Evolutionary conservation across 1,284 basidiomycete genomes (phyloP).

Genomic region (Pterula multifida): DNA sequence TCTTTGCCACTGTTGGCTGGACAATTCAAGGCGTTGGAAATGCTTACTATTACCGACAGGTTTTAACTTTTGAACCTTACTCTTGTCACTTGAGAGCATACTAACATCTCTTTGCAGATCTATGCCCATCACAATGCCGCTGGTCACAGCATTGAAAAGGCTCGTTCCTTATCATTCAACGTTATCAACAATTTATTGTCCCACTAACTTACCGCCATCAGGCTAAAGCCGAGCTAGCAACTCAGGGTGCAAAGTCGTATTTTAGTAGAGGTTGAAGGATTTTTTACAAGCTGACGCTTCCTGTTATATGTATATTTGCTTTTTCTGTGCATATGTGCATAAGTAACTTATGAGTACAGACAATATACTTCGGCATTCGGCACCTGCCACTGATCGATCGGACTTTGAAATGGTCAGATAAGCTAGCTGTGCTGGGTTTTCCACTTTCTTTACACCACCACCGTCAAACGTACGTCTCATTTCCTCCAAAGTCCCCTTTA

Average conservation of each 20-base stretch:
- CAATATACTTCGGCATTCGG: not conserved
- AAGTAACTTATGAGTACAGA: too few species aligned
- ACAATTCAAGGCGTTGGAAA: constrained; percentile 73
- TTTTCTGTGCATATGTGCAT: too few species aligned
- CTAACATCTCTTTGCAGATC: constrained; percentile 39
- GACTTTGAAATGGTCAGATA: not conserved
- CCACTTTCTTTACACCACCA: constrained; percentile 12
- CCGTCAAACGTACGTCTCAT: constrained; percentile 28
- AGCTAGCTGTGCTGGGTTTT: not conserved
- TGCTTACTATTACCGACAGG: constrained; percentile 75
- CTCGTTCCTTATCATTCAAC: constrained; percentile 18
- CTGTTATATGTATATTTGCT: too few species aligned
- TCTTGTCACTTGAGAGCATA: constrained; percentile 5
- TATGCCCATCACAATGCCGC: constrained; percentile 76
- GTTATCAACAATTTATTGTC: not conserved
- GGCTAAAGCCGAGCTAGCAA: constrained; percentile 79
- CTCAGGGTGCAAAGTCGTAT: constrained; percentile 80
- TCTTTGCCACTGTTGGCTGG: constrained; percentile 82
- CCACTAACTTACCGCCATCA: constrained; percentile 20
- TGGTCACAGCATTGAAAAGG: constrained; percentile 78
- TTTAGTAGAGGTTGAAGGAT: constrained; percentile 61
- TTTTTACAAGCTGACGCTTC: too few species aligned
- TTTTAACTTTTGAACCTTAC: constrained; percentile 18
- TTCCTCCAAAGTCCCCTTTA: constrained; percentile 8
- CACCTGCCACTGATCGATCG: not conserved